Percentiles rank a stretch among this genome's conserved stretches.
Evolutionary conservation across 257 asterid species (phyloP).

Genomic region (Jacaranda mimosifolia): DNA sequence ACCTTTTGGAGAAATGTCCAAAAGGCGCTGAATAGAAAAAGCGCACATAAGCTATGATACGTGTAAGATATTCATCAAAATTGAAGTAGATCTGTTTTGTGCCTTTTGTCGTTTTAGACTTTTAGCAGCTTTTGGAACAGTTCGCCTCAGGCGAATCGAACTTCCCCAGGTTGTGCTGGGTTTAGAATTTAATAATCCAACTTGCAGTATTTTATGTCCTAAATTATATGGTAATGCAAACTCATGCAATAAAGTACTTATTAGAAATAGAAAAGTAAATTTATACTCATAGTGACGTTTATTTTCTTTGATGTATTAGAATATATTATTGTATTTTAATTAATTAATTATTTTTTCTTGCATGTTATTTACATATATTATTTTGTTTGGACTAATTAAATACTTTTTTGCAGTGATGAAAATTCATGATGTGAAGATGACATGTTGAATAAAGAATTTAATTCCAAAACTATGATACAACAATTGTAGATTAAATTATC

Average conservation of each 20-base stretch:
- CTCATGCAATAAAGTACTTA: not conserved
- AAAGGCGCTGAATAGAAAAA: not conserved
- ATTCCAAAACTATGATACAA: too few relatives aligned
- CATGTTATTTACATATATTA: too few relatives aligned
- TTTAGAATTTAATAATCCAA: not conserved
- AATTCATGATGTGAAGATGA: too few relatives aligned
- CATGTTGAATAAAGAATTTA: too few relatives aligned
- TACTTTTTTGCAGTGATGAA: too few relatives aligned
- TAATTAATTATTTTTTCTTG: too few relatives aligned
- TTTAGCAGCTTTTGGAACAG: constrained; percentile 6
- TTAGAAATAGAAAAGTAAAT: too few relatives aligned
- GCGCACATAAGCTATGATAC: not conserved
- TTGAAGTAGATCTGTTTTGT: constrained; percentile 5
- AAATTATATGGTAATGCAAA: not conserved
- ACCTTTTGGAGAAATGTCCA: not conserved
- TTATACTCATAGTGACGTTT: too few relatives aligned
- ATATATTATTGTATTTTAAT: too few relatives aligned
- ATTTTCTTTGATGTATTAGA: too few relatives aligned
- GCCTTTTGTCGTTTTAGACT: constrained; percentile 6
- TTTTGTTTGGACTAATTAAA: too few relatives aligned
- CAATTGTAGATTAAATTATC: too few relatives aligned
- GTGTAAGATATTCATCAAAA: not conserved
- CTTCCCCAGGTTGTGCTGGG: not conserved
- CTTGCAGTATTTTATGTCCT: not conserved
- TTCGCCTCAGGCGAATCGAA: not conserved